These are phyloP conservation scores for Kregervanrija delftensis DNA, from an alignment of 805 yeast species.

Conservation along the genomic window DNA sequence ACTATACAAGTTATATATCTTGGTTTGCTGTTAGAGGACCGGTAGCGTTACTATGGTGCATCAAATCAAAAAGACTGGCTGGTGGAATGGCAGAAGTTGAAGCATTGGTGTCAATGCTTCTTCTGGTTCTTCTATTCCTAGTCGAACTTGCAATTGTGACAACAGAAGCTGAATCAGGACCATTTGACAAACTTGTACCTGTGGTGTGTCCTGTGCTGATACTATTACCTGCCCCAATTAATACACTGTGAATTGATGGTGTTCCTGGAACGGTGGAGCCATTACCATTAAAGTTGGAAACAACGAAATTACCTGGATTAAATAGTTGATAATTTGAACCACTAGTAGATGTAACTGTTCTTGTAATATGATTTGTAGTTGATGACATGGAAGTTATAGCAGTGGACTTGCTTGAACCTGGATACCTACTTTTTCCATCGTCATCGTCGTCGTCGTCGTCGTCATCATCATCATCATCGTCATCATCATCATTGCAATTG, in stretches of 20 bases:
- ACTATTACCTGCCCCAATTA: not conserved
- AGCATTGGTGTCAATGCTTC: constrained; percentile 44
- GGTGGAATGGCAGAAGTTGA: constrained; percentile 68
- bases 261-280: not conserved
- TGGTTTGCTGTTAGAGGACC: too few relatives aligned
- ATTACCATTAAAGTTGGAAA: not conserved
- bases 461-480: not conserved
- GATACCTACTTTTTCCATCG: constrained; percentile 6
- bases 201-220: too few relatives aligned
- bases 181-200: too few relatives aligned
- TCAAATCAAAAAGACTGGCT: constrained; percentile 33
- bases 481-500: not conserved
- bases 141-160: constrained; percentile 30
- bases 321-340: too few relatives aligned
- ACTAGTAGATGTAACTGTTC: too few relatives aligned
- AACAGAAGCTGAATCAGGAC: constrained; percentile 25
- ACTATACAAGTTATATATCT: too few relatives aligned
- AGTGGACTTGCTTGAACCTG: constrained; percentile 2
- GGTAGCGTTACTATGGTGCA: too few relatives aligned
- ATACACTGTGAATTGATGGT: constrained; percentile 2
- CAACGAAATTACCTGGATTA: too few relatives aligned
- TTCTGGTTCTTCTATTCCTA: constrained; percentile 23
- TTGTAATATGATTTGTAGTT: not conserved
- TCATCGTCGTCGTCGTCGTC: not conserved
- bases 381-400: constrained; percentile 9